Conservation (phyloP, 73 alveolate species). For the Stentor coeruleus region DNA sequence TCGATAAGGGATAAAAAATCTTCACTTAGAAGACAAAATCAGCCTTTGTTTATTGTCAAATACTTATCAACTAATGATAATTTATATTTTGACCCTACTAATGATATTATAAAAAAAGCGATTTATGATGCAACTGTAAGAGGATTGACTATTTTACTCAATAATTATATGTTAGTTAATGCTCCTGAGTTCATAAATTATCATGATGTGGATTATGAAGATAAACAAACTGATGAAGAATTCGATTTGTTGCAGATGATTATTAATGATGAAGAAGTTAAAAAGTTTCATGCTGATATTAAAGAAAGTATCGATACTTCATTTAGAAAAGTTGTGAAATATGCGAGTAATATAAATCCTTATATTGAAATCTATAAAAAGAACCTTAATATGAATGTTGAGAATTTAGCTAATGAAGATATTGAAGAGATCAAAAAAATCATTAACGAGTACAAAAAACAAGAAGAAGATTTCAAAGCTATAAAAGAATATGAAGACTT, state of each 20-base stretch:
- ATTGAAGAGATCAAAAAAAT: conserved; percentile 57
- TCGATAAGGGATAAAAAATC: conserved; percentile 28
- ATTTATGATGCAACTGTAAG: conserved; percentile 48
- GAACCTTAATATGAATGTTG: conserved; percentile 46
- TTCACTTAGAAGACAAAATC: conserved; percentile 33
- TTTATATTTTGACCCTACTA: conserved; percentile 37
- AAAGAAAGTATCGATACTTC: conserved; percentile 51
- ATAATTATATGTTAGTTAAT: conserved; percentile 50
- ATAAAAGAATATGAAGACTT: conserved; percentile 53
- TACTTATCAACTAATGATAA: conserved; percentile 27
- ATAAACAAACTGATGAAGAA: conserved; percentile 49
- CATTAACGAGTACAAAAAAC: conserved; percentile 37
- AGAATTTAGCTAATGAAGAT: conserved; percentile 50
- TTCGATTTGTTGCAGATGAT: conserved; percentile 57
- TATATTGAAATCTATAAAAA: conserved; percentile 56
- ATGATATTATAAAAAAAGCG: conserved; percentile 47
- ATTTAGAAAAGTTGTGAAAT: conserved; percentile 49
- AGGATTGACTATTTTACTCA: conserved; percentile 50
- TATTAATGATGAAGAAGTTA: conserved; percentile 46
- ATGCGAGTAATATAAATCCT: conserved; percentile 38
- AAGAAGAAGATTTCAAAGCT: conserved; percentile 48
- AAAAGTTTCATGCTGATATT: conserved; percentile 45
- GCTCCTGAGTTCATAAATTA: conserved; percentile 60
- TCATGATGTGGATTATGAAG: conserved; percentile 47
- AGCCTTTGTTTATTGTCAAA: conserved; percentile 50